These are phyloP conservation scores for Keithomyces neogunnii DNA, from an alignment of 2,329 filamentous ascomycete species.

Conservation along the genomic window DNA sequence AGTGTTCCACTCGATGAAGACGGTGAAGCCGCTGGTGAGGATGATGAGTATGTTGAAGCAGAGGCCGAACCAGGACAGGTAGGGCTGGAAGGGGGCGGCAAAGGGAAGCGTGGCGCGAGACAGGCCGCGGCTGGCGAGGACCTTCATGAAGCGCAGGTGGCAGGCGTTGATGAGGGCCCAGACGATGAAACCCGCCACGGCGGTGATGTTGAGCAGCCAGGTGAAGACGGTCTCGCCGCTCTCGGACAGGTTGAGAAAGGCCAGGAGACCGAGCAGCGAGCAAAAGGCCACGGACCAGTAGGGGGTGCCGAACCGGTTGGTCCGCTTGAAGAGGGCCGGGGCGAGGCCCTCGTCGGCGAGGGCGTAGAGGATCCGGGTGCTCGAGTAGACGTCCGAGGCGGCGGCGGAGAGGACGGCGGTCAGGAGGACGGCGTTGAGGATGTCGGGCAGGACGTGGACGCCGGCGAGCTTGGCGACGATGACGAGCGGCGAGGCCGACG, in stretches of 20 bases:
- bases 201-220: slow-evolving; percentile 65
- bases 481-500: slow-evolving; percentile 58
- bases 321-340: slow-evolving; percentile 49
- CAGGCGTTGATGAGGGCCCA: slow-evolving; percentile 60
- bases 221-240: slow-evolving; percentile 54
- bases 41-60: slow-evolving; percentile 57
- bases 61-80: slow-evolving; percentile 55
- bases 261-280: slow-evolving; percentile 52
- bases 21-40: slow-evolving; percentile 60
- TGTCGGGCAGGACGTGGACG: slow-evolving; percentile 53
- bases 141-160: slow-evolving; percentile 58
- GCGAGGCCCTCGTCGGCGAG: slow-evolving; percentile 57
- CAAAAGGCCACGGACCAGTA: slow-evolving; percentile 47
- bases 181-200: slow-evolving; percentile 60
- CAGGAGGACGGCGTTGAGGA: slow-evolving; percentile 72
- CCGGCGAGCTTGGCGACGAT: slow-evolving; percentile 53
- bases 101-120: slow-evolving; percentile 51
- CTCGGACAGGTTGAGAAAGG: slow-evolving; percentile 57
- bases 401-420: slow-evolving; percentile 73
- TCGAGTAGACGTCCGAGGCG: slow-evolving; percentile 69
- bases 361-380: slow-evolving; percentile 58
- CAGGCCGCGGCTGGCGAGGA: slow-evolving; percentile 46
- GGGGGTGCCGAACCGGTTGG: slow-evolving; percentile 54
- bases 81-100: slow-evolving; percentile 53
- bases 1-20: slow-evolving; percentile 55